Conservation (phyloP, 192 early-diverging fungal genomes). For the Funneliformis geosporum region DNA sequence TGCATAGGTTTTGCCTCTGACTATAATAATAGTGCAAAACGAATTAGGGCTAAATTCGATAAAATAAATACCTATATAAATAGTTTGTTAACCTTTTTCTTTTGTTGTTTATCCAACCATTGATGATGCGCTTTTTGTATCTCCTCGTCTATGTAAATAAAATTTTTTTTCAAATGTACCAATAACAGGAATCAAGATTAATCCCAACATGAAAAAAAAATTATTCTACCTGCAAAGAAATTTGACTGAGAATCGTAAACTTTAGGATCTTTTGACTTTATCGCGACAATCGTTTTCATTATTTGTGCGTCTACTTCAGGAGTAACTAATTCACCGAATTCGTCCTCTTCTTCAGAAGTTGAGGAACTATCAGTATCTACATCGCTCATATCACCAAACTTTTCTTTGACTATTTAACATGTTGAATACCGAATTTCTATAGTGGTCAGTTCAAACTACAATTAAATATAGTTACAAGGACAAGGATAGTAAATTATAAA, state of each 20-base stretch:
- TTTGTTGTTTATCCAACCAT: conserved; percentile 69
- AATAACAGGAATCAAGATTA: background rate
- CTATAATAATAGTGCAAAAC: background rate
- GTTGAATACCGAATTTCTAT: background rate
- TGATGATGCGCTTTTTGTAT: conserved; percentile 57
- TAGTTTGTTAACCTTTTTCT: conserved; percentile 36
- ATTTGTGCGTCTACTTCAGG: conserved; percentile 92
- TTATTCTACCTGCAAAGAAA: conserved; percentile 69
- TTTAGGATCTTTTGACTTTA: conserved; percentile 72
- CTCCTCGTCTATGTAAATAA: conserved; percentile 47
- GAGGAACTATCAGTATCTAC: conserved; percentile 46
- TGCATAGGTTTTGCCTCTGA: conserved; percentile 66
- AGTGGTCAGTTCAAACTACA: background rate
- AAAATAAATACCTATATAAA: background rate
- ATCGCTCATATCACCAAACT: conserved; percentile 58
- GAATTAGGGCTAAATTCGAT: background rate
- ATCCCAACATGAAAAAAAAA: conserved; percentile 31
- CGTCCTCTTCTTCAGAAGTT: conserved; percentile 76
- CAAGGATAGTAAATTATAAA: no score
- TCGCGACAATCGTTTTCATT: conserved; percentile 84
- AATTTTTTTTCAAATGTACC: background rate
- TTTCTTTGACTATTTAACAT: conserved; percentile 54
- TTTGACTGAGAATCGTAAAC: conserved; percentile 77
- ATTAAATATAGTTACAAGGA: conserved; percentile 25
- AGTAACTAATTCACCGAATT: conserved; percentile 77